phyloP scores from a whole-genome alignment of 441 rosid genomes.

The Erysimum cheiri region DNA sequence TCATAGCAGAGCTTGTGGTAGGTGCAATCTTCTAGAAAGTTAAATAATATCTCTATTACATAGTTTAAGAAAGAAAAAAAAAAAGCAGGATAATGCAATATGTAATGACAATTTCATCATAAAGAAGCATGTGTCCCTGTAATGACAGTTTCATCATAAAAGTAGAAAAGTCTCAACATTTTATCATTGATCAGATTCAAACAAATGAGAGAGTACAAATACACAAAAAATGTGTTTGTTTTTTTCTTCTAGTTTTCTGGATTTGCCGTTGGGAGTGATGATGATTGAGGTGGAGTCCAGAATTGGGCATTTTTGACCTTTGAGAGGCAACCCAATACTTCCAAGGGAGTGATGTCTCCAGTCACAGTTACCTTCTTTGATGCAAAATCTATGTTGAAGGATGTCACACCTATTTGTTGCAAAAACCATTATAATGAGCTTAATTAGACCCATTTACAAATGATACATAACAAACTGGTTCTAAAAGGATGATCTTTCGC shows the following conservation, averaged over 20 bases:
- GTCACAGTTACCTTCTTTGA: conserved; percentile 83
- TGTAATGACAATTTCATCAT: conserved; percentile 47
- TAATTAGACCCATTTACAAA: background rate
- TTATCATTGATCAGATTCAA: conserved; percentile 3
- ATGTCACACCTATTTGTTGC: conserved; percentile 65
- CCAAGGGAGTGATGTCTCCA: conserved; percentile 79
- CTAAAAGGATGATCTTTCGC: background rate
- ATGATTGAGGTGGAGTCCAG: conserved; percentile 53
- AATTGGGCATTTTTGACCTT: conserved; percentile 83
- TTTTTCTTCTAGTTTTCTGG: conserved; percentile 21
- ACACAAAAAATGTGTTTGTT: background rate
- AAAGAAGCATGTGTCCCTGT: conserved; percentile 41
- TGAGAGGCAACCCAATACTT: conserved; percentile 76
- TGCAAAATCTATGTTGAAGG: conserved; percentile 79
- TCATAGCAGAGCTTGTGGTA: conserved; percentile 56
- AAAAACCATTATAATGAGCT: conserved; percentile 2
- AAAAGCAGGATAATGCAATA: conserved; percentile 1
- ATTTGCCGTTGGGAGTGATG: conserved; percentile 35
- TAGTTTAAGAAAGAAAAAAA: background rate
- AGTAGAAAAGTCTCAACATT: conserved; percentile 14
- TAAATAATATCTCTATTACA: conserved; percentile 27
- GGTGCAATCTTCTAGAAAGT: conserved; percentile 43
- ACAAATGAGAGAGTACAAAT: conserved; percentile 12
- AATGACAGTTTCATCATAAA: background rate
- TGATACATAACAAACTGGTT: background rate